A percentile compares a stretch with the other conserved stretches of the same genome.
Conservation (phyloP, 176 grass and related monocot genomes). For the Cymbopogon citratus region DNA sequence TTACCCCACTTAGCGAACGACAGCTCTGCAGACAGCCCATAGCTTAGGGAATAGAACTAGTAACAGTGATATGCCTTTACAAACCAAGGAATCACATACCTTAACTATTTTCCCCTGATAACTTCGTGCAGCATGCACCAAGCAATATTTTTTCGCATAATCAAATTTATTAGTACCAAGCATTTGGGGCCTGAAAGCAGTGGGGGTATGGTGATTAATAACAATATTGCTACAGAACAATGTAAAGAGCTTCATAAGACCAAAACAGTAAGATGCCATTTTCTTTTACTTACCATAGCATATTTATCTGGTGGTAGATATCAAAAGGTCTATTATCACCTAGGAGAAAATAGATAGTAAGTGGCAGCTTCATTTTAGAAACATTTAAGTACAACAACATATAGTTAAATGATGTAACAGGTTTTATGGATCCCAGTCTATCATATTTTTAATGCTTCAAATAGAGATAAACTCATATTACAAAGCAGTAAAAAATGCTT, state of each 20-base stretch:
- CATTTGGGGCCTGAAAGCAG: constrained; percentile 68
- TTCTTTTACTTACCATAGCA: constrained; percentile 74
- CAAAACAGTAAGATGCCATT: constrained; percentile 19
- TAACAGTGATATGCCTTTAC: constrained; percentile 2
- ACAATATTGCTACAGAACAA: neutral
- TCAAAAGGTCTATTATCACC: constrained; percentile 90
- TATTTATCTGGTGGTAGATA: constrained; percentile 98
- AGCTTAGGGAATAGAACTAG: neutral
- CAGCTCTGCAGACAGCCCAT: neutral
- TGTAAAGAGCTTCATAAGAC: neutral
- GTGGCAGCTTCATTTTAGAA: neutral
- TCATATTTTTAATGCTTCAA: neutral
- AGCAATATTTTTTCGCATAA: constrained; percentile 89
- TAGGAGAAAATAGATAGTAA: constrained; percentile 59
- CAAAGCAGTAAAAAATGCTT: neutral
- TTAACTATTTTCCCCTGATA: constrained; percentile 49
- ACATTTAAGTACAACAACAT: constrained; percentile 5
- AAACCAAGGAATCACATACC: constrained; percentile 46
- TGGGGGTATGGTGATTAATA: neutral
- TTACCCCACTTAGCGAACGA: neutral
- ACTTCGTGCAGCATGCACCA: constrained; percentile 33
- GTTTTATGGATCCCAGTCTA: neutral
- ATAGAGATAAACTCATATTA: neutral
- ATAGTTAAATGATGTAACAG: constrained; percentile 7
- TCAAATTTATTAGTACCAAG: constrained; percentile 82